A percentile compares a stretch with the other conserved stretches of the same genome.
These are phyloP conservation scores for Malania oleifera DNA, from an alignment of 164 flowering plant genomes.

Conservation along the genomic window DNA sequence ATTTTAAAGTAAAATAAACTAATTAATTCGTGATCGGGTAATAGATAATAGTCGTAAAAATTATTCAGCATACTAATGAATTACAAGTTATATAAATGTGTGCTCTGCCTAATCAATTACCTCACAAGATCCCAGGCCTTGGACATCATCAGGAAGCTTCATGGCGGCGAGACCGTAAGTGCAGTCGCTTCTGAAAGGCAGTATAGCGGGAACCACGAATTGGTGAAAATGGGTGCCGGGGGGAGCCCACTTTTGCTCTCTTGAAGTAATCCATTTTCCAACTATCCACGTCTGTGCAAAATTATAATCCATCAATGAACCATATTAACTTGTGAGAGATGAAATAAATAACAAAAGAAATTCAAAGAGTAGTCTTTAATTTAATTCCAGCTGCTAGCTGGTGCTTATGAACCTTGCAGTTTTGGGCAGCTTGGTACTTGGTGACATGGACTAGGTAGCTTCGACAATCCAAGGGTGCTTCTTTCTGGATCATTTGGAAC, in stretches of 20 bases:
- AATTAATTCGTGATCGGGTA: too few species aligned
- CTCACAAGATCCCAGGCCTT: conserved; percentile 88
- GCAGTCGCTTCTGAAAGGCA: conserved; percentile 69
- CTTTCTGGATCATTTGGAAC: conserved; percentile 69
- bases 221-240: conserved; percentile 86
- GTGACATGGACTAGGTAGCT: conserved; percentile 76
- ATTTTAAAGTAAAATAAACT: too few species aligned
- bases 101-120: too few species aligned
- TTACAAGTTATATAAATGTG: too few species aligned
- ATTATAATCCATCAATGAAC: conserved; percentile 20
- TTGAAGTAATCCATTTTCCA: conserved; percentile 81
- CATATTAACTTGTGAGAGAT: too few species aligned
- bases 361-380: too few species aligned
- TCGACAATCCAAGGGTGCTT: conserved; percentile 65
- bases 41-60: too few species aligned
- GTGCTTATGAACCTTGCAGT: conserved; percentile 54
- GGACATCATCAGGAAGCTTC: conserved; percentile 73
- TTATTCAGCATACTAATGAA: too few species aligned
- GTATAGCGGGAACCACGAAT: conserved; percentile 85
- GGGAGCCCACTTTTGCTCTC: conserved; percentile 84
- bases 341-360: too few species aligned
- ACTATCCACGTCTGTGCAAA: conserved; percentile 73
- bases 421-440: conserved; percentile 72
- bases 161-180: conserved; percentile 93
- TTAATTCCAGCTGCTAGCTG: too few species aligned